Evolutionary conservation across 192 early-diverging fungal genomes (phyloP), one percentile per base, ranked within the genome.

Genomic region (Linnemannia elongata): DNA sequence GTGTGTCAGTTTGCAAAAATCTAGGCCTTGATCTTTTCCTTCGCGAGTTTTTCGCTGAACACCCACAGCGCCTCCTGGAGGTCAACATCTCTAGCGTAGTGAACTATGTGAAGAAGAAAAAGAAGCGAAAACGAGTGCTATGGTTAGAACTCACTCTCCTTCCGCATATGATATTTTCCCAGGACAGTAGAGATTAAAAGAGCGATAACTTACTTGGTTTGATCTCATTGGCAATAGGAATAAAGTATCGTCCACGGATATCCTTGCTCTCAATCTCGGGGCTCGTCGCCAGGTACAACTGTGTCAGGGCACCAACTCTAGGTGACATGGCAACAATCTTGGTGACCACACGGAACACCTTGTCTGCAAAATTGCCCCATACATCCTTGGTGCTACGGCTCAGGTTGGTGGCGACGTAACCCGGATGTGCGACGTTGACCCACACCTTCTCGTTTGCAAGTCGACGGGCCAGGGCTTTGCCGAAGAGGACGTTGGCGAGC

Each of bases 401-500:
- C 69, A 92, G 49, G n/a, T 92, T 87, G 7, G 90, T 92, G 47
- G 75, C 66, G 36, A 92, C 90, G 57, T 79, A 75, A 0, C 91
- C 91, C 30, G 69, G 63, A 47, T 63, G 80, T 35, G 52, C 70
- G 30, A 79, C 39, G 38, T 79, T 79, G 36, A 79, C 69, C 33
- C 49, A 79, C 35, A 79, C 77, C 9, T 57, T 69, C 9, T 79
- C 77, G 27, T 72, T 57, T 8, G 78, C 70, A 7, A 87, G 30
- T 18, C 78, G 38, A 13, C 80, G 73, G 30, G 90, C 87, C 22
- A 94, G 79, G 18, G 87, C 80, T 27, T 74, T 82, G 4, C 88
- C 77, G 75, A 92, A 93, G 1, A 90, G 79, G 30, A 90, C 72
- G 72, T 91, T 92, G 39, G 90, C 83, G 39, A 93, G 72, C 83